Conservation (phyloP, 495 filamentous ascomycete species). For the Beverwykella pulmonaria region DNA sequence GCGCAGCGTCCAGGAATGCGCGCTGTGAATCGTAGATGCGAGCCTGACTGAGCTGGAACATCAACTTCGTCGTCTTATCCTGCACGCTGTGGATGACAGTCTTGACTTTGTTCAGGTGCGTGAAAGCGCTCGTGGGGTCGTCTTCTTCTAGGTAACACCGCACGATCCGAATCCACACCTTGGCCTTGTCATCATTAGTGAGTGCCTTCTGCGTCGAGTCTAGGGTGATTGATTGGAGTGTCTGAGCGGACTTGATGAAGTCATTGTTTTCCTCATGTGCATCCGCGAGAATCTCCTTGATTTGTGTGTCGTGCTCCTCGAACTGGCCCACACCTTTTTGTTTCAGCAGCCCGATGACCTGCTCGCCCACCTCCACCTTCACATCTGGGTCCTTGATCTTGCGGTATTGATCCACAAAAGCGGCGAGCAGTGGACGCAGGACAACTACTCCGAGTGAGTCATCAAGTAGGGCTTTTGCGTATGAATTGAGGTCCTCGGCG, state of each 20-base stretch:
- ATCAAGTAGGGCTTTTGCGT: slow-evolving; percentile 67
- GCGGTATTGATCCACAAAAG: slow-evolving; percentile 64
- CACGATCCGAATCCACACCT: slow-evolving; percentile 90
- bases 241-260: slow-evolving; percentile 72
- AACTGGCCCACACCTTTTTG: slow-evolving; percentile 67
- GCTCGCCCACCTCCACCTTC: slow-evolving; percentile 69
- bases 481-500: slow-evolving; percentile 67
- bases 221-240: slow-evolving; percentile 80
- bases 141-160: slow-evolving; percentile 93
- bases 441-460: slow-evolving; percentile 74
- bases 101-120: slow-evolving; percentile 89
- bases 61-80: slow-evolving; percentile 71
- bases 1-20: slow-evolving; percentile 84
- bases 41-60: slow-evolving; percentile 88
- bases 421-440: slow-evolving; percentile 68
- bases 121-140: slow-evolving; percentile 81
- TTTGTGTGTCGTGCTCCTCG: slow-evolving; percentile 78
- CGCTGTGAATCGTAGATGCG: slow-evolving; percentile 90
- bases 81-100: slow-evolving; percentile 78
- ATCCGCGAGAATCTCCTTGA: slow-evolving; percentile 79
- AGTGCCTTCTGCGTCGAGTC: slow-evolving; percentile 85
- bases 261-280: slow-evolving; percentile 83
- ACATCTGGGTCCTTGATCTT: slow-evolving; percentile 58
- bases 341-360: slow-evolving; percentile 66
- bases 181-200: slow-evolving; percentile 73